Evolutionary conservation across 805 yeast genomes (phyloP), one percentile per base, ranked within the genome.

Genomic region (Yarrowia sp.): DNA sequence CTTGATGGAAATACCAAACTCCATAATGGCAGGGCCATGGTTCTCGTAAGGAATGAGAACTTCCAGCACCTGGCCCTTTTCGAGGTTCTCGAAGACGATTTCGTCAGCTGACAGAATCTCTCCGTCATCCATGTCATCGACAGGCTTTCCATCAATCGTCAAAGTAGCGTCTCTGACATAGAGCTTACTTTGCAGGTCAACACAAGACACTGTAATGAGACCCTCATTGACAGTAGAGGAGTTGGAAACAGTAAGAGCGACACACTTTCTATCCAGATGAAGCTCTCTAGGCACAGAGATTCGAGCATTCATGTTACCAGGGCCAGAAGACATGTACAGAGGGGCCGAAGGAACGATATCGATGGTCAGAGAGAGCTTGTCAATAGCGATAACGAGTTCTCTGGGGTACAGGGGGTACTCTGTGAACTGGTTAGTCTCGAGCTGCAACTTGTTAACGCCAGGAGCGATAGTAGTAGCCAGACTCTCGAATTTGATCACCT

Each of bases 51-150:
- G 66, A 8, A 78, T 67, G 14, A 71, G 72, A 6, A 74, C 67
- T 17, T 66, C 53, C 7, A 73, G 67, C 40, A 65, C 64, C 10
- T 74, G 75, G 30, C 68, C 68, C 17, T 76, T 77, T 2, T 73
- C 70, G 15, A 70, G 68, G 33, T 73, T 75, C 12, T 80, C 79
- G 12, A 79, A 69, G 1, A 70, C 68, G 9, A 77, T 46, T 14
- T 60, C 13, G 33, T 55, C n/a, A 70, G 70, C 10, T 15, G 15
- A 7, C 52, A 63, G 65, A 69, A 70, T 14, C 56, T 61, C 36
- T 20, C 64, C 43, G 70, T 65, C 36, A 33, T 34, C 49, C 33
- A 71, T 65, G 9, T 69, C 49, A 6, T 69, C 68, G 2, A 67
- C 68, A 5, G 67, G 66, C 49, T 72, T 69, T 12, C 72, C 75